Conservation (phyloP, 2,329 filamentous ascomycete species). For the Rutstroemia sp. region DNA sequence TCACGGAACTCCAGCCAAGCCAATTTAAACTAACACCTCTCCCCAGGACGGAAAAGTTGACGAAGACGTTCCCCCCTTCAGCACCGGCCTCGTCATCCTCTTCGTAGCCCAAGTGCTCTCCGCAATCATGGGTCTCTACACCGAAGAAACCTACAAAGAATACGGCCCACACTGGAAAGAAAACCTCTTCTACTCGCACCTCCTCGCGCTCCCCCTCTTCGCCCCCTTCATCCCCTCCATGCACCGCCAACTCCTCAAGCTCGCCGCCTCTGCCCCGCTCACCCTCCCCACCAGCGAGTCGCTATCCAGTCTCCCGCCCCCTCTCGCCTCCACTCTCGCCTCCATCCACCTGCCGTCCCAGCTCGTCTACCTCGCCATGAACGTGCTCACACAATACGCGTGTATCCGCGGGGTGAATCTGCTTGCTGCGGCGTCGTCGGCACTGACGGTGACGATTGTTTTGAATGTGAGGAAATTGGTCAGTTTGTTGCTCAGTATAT, state of each 20-base stretch:
- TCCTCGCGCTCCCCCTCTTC: conserved; percentile 71
- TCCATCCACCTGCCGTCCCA: conserved; percentile 55
- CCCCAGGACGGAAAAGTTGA: conserved; percentile 22
- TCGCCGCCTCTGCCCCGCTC: conserved; percentile 58
- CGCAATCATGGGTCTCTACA: conserved; percentile 91
- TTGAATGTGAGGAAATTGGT: conserved; percentile 92
- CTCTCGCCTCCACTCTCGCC: conserved; percentile 31
- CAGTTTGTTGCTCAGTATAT: conserved; percentile 84
- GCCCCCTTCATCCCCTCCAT: conserved; percentile 51
- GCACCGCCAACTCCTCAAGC: conserved; percentile 44
- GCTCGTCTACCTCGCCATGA: conserved; percentile 62
- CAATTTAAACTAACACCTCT: conserved; percentile 11
- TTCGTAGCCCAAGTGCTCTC: conserved; percentile 84
- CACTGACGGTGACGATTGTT: conserved; percentile 92
- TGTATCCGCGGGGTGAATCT: conserved; percentile 96
- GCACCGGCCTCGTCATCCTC: conserved; percentile 71
- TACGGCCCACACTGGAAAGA: conserved; percentile 92
- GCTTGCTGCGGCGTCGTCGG: conserved; percentile 80
- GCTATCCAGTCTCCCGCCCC: conserved; percentile 30
- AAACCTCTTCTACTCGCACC: conserved; percentile 87
- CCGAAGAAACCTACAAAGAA: conserved; percentile 77
- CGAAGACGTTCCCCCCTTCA: conserved; percentile 41
- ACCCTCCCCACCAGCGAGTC: conserved; percentile 30
- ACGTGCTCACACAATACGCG: conserved; percentile 84
- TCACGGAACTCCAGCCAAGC: neutral